Evolutionary conservation across 192 early-diverging fungal species (phyloP).

Genomic region (Coemansia erecta): DNA sequence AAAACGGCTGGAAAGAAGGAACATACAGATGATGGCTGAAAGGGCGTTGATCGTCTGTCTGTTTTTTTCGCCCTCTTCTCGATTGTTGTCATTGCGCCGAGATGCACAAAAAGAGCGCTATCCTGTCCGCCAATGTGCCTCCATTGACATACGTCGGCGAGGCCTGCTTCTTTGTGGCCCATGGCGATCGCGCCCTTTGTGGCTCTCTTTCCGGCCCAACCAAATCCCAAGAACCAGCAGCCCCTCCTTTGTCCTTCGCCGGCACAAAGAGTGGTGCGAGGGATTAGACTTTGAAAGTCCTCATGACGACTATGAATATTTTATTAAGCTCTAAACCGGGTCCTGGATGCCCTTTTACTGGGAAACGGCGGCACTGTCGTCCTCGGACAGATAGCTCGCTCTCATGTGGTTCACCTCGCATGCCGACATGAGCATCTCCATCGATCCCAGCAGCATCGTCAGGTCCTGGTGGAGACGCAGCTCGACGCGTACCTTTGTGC

Average conservation of each 20-base stretch:
- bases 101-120: not conserved
- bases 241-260: too few species aligned
- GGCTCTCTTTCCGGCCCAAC: too few species aligned
- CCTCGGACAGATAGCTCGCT: constrained; percentile 1
- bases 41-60: not conserved
- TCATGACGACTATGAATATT: too few species aligned
- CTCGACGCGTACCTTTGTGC: constrained; percentile 74
- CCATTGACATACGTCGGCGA: too few species aligned
- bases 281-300: too few species aligned
- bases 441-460: constrained; percentile 72
- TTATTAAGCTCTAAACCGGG: not conserved
- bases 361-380: not conserved
- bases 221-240: not conserved
- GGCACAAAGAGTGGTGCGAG: too few species aligned
- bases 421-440: constrained; percentile 71
- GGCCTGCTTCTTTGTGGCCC: too few species aligned
- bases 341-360: not conserved
- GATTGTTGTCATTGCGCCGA: not conserved
- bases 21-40: not conserved
- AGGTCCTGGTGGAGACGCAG: constrained; percentile 76
- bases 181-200: too few species aligned
- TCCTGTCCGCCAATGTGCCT: too few species aligned
- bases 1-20: not conserved
- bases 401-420: constrained; percentile 33
- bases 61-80: not conserved